phyloP scores from a whole-genome alignment of 2,329 filamentous ascomycete species.

The Colletotrichum graminicola region DNA sequence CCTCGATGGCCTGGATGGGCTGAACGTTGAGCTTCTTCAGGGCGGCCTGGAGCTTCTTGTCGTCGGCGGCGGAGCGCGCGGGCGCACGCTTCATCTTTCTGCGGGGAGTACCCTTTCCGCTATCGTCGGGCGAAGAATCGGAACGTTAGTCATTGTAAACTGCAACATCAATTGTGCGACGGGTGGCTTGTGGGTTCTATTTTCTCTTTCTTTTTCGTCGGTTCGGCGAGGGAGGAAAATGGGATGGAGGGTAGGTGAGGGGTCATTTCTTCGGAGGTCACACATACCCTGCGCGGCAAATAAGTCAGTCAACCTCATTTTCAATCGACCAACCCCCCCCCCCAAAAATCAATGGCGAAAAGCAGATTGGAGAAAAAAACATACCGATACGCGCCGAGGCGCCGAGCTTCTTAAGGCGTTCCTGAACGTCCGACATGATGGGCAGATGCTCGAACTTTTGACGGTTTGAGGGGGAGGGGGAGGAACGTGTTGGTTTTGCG shows the following conservation, averaged over 20 bases:
- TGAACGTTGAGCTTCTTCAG: constrained; percentile 99
- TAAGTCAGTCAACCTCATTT: constrained; percentile 30
- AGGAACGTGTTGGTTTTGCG: constrained; percentile 34
- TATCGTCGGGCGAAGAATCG: constrained; percentile 46
- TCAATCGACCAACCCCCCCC: not conserved
- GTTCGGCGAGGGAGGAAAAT: constrained; percentile 15
- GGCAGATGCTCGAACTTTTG: constrained; percentile 42
- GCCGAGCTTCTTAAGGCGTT: constrained; percentile 71
- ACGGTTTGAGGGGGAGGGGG: constrained; percentile 28
- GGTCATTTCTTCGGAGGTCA: constrained; percentile 39
- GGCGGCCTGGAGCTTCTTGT: constrained; percentile 98
- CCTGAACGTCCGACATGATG: constrained; percentile 69
- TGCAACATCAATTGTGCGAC: constrained; percentile 11
- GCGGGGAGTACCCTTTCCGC: constrained; percentile 98
- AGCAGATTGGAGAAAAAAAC: constrained; percentile 51
- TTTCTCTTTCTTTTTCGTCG: constrained; percentile 1
- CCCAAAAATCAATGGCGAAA: constrained; percentile 1
- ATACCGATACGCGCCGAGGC: constrained; percentile 74
- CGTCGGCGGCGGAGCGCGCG: constrained; percentile 91
- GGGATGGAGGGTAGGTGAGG: constrained; percentile 26
- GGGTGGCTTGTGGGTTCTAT: constrained; percentile 10
- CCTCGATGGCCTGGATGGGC: constrained; percentile 99
- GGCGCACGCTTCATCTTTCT: constrained; percentile 99
- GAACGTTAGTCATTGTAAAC: constrained; percentile 48
- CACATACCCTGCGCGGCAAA: constrained; percentile 53